These are phyloP conservation scores for Amylocystis lapponica DNA, from an alignment of 768 basidiomycete genomes.

Conservation along the genomic window DNA sequence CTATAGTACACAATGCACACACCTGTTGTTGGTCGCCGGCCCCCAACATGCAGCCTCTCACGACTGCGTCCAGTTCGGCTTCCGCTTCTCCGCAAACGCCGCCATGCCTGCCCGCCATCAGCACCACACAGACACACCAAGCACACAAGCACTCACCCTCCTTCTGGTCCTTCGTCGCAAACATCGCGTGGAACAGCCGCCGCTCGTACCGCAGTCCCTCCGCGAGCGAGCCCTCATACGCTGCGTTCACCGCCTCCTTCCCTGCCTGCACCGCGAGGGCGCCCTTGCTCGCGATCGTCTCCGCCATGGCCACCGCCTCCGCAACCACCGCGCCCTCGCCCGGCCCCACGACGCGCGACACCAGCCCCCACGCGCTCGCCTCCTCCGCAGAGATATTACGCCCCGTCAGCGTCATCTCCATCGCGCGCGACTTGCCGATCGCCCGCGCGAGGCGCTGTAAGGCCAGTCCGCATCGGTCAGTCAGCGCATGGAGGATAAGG, in stretches of 20 bases:
- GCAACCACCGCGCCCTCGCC: constrained; percentile 77
- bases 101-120: constrained; percentile 66
- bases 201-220: constrained; percentile 88
- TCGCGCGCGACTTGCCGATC: constrained; percentile 88
- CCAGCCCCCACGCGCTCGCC: constrained; percentile 84
- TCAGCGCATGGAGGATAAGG: not conserved
- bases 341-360: constrained; percentile 73
- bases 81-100: constrained; percentile 92
- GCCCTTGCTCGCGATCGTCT: constrained; percentile 75
- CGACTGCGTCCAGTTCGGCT: constrained; percentile 71
- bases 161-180: constrained; percentile 93
- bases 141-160: constrained; percentile 55
- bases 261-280: constrained; percentile 77
- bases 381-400: constrained; percentile 74
- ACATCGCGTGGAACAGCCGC: constrained; percentile 84
- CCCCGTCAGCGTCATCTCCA: constrained; percentile 93
- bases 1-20: too few species aligned
- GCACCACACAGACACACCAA: constrained; percentile 1
- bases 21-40: too few species aligned
- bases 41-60: constrained; percentile 16
- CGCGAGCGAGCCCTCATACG: constrained; percentile 72
- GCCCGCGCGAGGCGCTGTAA: constrained; percentile 68
- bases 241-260: constrained; percentile 94
- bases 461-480: not conserved
- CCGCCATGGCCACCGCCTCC: constrained; percentile 80